Base-by-base conservation (phyloP, 164 flowering plant genomes). In the Warburgia ugandensis region DNA sequence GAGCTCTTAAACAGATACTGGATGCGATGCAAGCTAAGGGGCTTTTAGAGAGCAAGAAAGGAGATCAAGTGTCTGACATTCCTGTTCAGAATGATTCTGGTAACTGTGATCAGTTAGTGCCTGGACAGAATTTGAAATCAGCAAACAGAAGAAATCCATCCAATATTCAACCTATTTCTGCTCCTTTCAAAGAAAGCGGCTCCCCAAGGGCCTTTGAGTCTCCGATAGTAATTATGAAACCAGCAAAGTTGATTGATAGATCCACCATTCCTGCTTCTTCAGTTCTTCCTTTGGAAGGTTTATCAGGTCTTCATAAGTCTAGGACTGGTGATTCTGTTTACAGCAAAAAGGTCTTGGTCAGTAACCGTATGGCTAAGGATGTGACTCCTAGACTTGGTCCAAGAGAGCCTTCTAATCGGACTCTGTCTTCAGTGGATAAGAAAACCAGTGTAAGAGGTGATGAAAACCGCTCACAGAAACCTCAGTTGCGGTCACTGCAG, bases 1-100 rank as follows among this genome's bases (percentile, higher is more conserved):
- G 95, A 69, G 97, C 99, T 56, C 91, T 92, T 27, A 85, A 83
- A 66, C 95, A 85, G 66, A 86, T 89, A 50, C 71, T 89, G 62
- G 94, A 86, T 52, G 77, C 95, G 58, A 84, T 94, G 90, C 86
- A 84, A 58, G 70, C 68, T 2, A 77, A 77, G 58, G 75, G 60
- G 40, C 52, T 58, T 2, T 16, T 66, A 22, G 82, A 81, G 51
- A 44, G 52, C 32, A 66, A 65, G 45, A 71, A 57, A 29, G 71
- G 59, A 27, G 77, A 75, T 17, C 57, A 72, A 39, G 35, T 64
- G 48, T 51, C 62, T 10, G 46, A 63, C 6, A 51, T 61, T 33
- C 42, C 20, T 6, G 49, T 66, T 36, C 76, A 63, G 22, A 67
- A 64, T 53, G 57, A 65, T 48, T 63, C 43, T 45, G 30, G 41